Conservation (phyloP, 169 alveolate genomes). For the Cystoisospora suis region DNA sequence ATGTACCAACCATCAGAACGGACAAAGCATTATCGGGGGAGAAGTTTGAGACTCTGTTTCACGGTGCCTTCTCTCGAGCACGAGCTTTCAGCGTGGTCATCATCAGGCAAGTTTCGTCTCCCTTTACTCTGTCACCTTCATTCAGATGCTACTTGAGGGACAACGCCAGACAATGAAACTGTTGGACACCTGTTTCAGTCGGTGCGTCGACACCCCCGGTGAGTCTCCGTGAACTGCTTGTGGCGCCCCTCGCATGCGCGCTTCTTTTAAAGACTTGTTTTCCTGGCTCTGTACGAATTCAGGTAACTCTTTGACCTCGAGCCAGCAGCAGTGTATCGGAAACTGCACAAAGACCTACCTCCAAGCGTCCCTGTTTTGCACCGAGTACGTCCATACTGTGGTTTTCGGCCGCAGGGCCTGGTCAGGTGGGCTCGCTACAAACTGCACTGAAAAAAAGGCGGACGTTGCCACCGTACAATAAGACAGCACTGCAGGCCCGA, state of each 20-base stretch:
- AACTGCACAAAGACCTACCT: constrained; percentile 35
- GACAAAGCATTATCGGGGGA: too few species aligned
- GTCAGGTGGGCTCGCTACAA: too few species aligned
- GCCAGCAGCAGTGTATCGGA: constrained; percentile 29
- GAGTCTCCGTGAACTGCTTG: neutral
- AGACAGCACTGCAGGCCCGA: too few species aligned
- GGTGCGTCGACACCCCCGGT: constrained; percentile 36
- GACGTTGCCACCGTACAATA: too few species aligned
- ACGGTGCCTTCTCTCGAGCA: too few species aligned
- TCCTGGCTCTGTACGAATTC: neutral
- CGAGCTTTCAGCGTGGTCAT: too few species aligned
- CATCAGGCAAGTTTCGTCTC: neutral
- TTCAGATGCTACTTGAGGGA: constrained; percentile 27
- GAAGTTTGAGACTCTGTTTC: too few species aligned
- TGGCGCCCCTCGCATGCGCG: neutral
- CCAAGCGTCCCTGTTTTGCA: constrained; percentile 28
- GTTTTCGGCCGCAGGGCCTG: neutral
- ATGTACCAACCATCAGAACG: too few species aligned
- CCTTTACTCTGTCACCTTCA: neutral
- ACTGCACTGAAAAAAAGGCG: too few species aligned
- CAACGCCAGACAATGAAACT: constrained; percentile 27
- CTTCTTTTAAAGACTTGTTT: neutral
- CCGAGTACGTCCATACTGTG: neutral
- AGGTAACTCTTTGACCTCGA: constrained; percentile 16
- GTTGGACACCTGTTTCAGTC: constrained; percentile 29